A percentile compares a stretch with the other conserved stretches of the same genome.
Evolutionary conservation across 2,329 filamentous ascomycete genomes (phyloP).

Genomic region (Aspergillus tubingensis): DNA sequence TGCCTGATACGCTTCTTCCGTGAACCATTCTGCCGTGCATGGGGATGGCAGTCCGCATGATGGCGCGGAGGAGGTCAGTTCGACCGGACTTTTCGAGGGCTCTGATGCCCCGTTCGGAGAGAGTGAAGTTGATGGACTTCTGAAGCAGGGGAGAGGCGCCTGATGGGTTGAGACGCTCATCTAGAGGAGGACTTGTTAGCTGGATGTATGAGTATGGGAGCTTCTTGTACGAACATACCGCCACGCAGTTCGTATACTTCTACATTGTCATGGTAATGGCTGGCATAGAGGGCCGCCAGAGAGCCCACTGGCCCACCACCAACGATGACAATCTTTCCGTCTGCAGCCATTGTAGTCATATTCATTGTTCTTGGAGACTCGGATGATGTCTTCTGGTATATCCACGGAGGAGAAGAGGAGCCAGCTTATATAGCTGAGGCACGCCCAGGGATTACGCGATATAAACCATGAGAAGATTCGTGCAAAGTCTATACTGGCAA

Average conservation of each 20-base stretch:
- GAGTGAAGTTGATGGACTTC: constrained; percentile 84
- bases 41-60: constrained; percentile 73
- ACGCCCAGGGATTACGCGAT: too few species aligned
- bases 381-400: too few species aligned
- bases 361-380: too few species aligned
- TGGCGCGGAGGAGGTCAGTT: constrained; percentile 68
- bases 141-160: too few species aligned
- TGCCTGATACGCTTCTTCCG: constrained; percentile 61
- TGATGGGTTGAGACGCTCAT: too few species aligned
- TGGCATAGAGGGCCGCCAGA: constrained; percentile 88
- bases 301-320: constrained; percentile 93
- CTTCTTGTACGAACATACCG: constrained; percentile 74
- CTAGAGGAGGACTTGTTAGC: too few species aligned
- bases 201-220: too few species aligned
- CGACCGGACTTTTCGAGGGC: constrained; percentile 73
- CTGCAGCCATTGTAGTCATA: too few species aligned
- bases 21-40: constrained; percentile 99
- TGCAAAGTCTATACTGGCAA: too few species aligned
- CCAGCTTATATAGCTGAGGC: too few species aligned
- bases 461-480: too few species aligned
- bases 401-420: too few species aligned
- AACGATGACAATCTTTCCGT: constrained; percentile 72
- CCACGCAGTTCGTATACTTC: constrained; percentile 91
- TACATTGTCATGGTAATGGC: constrained; percentile 81
- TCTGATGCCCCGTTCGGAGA: constrained; percentile 92